These are phyloP conservation scores for Coniella vitis DNA, from an alignment of 2,329 filamentous ascomycete genomes.

Conservation along the genomic window DNA sequence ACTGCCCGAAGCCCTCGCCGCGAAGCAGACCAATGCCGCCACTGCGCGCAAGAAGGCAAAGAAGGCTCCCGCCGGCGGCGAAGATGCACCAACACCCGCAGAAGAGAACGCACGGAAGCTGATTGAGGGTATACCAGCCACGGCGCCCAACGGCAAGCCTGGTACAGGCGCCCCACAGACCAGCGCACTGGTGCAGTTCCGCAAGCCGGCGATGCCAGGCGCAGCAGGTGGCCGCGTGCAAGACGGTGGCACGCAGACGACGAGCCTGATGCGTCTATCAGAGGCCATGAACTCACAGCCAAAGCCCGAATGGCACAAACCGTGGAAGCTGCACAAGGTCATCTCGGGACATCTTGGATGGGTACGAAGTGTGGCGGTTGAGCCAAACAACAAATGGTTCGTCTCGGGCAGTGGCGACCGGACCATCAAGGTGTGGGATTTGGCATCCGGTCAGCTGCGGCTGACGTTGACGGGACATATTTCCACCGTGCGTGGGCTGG, in stretches of 20 bases:
- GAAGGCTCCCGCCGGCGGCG: conserved; percentile 32
- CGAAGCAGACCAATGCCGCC: conserved; percentile 65
- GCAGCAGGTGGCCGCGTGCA: conserved; percentile 20
- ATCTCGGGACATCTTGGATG: conserved; percentile 95
- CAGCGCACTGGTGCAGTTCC: conserved; percentile 30
- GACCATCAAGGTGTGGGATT: conserved; percentile 98
- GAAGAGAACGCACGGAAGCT: conserved; percentile 53
- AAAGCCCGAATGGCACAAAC: conserved; percentile 91
- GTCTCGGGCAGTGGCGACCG: conserved; percentile 90
- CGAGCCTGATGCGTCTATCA: conserved; percentile 27
- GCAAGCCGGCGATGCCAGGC: conserved; percentile 18
- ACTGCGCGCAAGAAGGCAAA: conserved; percentile 57
- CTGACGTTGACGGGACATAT: conserved; percentile 92
- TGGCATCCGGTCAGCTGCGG: conserved; percentile 77
- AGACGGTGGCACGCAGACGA: conserved; percentile 29
- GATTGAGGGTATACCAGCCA: conserved; percentile 56
- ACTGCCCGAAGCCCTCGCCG: conserved; percentile 69
- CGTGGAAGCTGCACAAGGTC: conserved; percentile 97
- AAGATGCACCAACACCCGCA: conserved; percentile 23
- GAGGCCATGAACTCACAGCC: conserved; percentile 33
- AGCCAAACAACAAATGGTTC: conserved; percentile 97
- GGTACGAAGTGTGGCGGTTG: conserved; percentile 83
- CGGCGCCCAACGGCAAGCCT: conserved; percentile 21
- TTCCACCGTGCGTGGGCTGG: conserved; percentile 84
- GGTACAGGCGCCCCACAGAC: conserved; percentile 22